These are phyloP conservation scores for Rugonectria rugulosa DNA, from an alignment of 2,329 filamentous ascomycete species.

Conservation along the genomic window DNA sequence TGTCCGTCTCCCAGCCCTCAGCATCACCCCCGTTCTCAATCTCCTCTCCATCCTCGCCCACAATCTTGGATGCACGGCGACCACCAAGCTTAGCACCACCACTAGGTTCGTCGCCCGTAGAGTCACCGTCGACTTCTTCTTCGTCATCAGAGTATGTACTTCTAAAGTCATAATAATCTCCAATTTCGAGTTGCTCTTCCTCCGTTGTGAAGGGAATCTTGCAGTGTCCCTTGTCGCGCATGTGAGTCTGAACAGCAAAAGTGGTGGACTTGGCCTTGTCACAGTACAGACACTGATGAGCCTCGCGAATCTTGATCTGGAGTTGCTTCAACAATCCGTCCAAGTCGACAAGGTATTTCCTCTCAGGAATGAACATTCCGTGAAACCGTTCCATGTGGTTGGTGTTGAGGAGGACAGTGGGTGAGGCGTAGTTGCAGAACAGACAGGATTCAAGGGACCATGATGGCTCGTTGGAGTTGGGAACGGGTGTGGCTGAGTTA, in stretches of 20 bases:
- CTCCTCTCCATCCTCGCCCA: slow-evolving; percentile 57
- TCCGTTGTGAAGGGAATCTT: slow-evolving; percentile 93
- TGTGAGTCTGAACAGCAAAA: slow-evolving; percentile 89
- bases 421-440: slow-evolving; percentile 90
- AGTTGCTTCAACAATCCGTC: slow-evolving; percentile 83
- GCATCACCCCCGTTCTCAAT: slow-evolving; percentile 65
- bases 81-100: slow-evolving; percentile 76
- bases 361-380: slow-evolving; percentile 95
- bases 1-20: slow-evolving; percentile 96
- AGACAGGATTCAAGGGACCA: slow-evolving; percentile 70
- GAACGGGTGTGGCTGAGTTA: slow-evolving; percentile 50
- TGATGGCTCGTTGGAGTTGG: slow-evolving; percentile 42
- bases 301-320: slow-evolving; percentile 79
- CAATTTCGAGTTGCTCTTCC: slow-evolving; percentile 90
- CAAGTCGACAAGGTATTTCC: slow-evolving; percentile 80
- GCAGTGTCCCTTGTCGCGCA: slow-evolving; percentile 96
- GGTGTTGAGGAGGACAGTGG: slow-evolving; percentile 77
- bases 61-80: slow-evolving; percentile 61
- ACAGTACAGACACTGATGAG: slow-evolving; percentile 88
- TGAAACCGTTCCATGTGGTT: slow-evolving; percentile 92
- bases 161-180: slow-evolving; percentile 96
- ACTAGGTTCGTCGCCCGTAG: slow-evolving; percentile 49
- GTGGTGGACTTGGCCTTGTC: slow-evolving; percentile 81
- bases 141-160: slow-evolving; percentile 91
- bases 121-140: slow-evolving; percentile 64